Percentiles rank a stretch among this genome's conserved stretches.
These are phyloP conservation scores for Colletotrichum australisinense DNA, from an alignment of 2,329 filamentous ascomycete genomes.

Conservation along the genomic window DNA sequence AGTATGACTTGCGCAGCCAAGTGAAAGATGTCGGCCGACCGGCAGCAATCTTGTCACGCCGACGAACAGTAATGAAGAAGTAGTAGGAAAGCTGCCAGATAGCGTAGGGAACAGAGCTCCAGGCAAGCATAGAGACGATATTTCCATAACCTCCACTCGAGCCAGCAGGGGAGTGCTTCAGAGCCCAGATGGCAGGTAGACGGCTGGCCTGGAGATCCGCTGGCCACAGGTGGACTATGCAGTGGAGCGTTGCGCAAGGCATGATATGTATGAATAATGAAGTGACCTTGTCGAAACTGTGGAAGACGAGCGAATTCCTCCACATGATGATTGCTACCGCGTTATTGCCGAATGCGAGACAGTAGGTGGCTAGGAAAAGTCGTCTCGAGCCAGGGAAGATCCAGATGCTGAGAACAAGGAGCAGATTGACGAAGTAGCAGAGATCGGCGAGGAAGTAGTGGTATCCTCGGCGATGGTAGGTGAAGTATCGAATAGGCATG, in stretches of 20 bases:
- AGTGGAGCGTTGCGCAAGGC: conserved; percentile 94
- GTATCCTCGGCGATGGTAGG: conserved; percentile 90
- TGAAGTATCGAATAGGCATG: conserved; percentile 95
- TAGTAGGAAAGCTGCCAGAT: conserved; percentile 95
- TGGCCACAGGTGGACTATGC: conserved; percentile 85
- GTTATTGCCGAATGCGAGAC: conserved; percentile 95
- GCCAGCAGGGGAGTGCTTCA: conserved; percentile 76
- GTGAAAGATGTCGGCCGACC: conserved; percentile 97
- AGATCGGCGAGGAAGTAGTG: conserved; percentile 98
- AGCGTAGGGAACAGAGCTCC: conserved; percentile 93
- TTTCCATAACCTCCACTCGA: conserved; percentile 83
- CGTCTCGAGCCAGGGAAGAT: conserved; percentile 90
- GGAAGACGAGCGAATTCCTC: conserved; percentile 98
- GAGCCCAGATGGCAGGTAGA: conserved; percentile 88
- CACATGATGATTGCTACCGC: conserved; percentile 98
- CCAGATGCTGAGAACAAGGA: conserved; percentile 87
- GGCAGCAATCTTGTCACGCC: conserved; percentile 95
- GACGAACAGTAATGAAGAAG: conserved; percentile 92
- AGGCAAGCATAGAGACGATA: conserved; percentile 87
- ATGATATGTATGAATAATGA: conserved; percentile 99
- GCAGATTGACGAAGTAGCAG: conserved; percentile 97
- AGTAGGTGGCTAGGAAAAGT: conserved; percentile 91
- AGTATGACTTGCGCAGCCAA: conserved; percentile 93
- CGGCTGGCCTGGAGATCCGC: conserved; percentile 72
- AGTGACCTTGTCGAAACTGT: conserved; percentile 97